Evolutionary conservation across 2,329 filamentous ascomycete species (phyloP).

Genomic region (Hymenoscyphus salicellus): DNA sequence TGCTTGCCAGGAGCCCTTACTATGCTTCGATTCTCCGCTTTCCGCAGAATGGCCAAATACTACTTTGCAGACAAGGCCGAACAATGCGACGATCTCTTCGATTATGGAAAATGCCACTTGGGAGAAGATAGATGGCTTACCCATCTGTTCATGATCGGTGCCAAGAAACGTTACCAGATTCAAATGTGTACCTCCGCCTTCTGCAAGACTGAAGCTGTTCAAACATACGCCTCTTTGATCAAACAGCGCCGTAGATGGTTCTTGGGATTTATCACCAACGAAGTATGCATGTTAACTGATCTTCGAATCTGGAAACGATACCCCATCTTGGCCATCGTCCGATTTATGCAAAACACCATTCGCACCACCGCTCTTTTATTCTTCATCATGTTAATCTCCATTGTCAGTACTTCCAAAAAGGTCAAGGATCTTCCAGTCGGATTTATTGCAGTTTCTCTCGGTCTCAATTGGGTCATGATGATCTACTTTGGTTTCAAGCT

Average conservation of each 20-base stretch:
- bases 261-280: constrained; percentile 94
- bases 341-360: constrained; percentile 95
- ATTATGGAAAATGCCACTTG: constrained; percentile 92
- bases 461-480: constrained; percentile 94
- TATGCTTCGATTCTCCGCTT: constrained; percentile 92
- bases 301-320: constrained; percentile 88
- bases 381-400: constrained; percentile 85
- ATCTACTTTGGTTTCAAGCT: constrained; percentile 89
- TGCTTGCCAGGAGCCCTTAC: constrained; percentile 94
- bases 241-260: constrained; percentile 98
- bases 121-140: constrained; percentile 97
- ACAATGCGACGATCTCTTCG: constrained; percentile 91
- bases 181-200: constrained; percentile 97
- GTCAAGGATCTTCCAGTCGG: constrained; percentile 80
- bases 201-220: constrained; percentile 96
- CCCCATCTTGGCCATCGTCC: constrained; percentile 77
- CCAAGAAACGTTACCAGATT: constrained; percentile 89
- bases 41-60: constrained; percentile 94
- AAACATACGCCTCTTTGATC: constrained; percentile 78
- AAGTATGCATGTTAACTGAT: constrained; percentile 97
- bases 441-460: constrained; percentile 88
- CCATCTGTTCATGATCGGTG: constrained; percentile 97
- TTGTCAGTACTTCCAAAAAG: constrained; percentile 79
- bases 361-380: constrained; percentile 90
- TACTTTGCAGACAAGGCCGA: constrained; percentile 98